Evolutionary conservation across 169 alveolate genomes (phyloP).

Genomic region (Prorocentrum cordatum): DNA sequence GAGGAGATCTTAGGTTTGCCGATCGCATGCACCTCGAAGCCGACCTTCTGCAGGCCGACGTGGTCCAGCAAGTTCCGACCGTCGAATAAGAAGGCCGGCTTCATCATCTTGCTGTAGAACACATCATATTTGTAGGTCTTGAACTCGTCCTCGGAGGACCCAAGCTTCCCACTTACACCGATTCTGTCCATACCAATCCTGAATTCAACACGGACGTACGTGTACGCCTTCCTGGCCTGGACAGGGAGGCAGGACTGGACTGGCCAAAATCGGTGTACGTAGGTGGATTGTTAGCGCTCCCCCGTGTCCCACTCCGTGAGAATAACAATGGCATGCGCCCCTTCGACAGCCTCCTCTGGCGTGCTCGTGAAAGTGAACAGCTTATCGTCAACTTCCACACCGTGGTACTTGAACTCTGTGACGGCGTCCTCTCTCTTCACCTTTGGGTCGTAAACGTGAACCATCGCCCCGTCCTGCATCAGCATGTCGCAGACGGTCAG

Average conservation of each 20-base stretch:
- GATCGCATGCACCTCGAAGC: too few relatives aligned
- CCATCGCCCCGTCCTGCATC: conserved; percentile 77
- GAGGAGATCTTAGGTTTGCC: too few relatives aligned
- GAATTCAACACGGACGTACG: too few relatives aligned
- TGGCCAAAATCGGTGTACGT: too few relatives aligned
- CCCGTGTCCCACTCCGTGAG: conserved; percentile 92
- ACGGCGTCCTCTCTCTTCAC: conserved; percentile 53
- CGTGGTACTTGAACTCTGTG: conserved; percentile 67
- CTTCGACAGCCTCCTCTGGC: conserved; percentile 73
- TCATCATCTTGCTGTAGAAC: conserved; percentile 52
- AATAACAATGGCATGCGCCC: conserved; percentile 80
- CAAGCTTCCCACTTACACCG: too few relatives aligned
- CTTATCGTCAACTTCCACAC: conserved; percentile 20
- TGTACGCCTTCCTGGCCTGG: too few relatives aligned
- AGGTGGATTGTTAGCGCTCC: too few relatives aligned
- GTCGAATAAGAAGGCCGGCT: conserved; percentile 81
- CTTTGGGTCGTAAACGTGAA: conserved; percentile 83
- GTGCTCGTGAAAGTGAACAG: conserved; percentile 9
- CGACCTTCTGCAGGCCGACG: too few relatives aligned
- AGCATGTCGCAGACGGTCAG: conserved; percentile 72
- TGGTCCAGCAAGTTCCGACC: conserved; percentile 81
- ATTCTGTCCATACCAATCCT: too few relatives aligned
- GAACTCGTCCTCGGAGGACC: too few relatives aligned
- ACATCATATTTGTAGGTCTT: background rate
- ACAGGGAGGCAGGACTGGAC: too few relatives aligned